Percentiles rank a stretch among this genome's conserved stretches.
phyloP scores from a whole-genome alignment of 148 eudicot genomes.

The Amaranthus palmeri region DNA sequence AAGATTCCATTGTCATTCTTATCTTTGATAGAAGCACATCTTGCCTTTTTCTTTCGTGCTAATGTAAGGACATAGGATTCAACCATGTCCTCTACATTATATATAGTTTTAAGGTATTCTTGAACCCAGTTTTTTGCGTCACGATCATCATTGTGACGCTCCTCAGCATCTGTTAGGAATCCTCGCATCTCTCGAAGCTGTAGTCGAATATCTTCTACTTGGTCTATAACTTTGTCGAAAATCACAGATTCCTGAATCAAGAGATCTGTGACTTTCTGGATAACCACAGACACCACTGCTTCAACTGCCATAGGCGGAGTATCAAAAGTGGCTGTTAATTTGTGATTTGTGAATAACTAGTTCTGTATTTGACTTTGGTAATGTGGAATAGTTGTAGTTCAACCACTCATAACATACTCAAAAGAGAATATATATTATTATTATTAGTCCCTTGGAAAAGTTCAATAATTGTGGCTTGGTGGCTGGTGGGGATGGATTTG shows the following conservation, averaged over 20 bases:
- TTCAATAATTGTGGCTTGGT: too few relatives aligned
- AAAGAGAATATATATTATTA: too few relatives aligned
- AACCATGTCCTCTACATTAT: slow-evolving; percentile 23
- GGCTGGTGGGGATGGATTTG: too few relatives aligned
- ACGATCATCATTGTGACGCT: not conserved
- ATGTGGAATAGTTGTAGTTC: too few relatives aligned
- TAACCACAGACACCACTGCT: slow-evolving; percentile 26
- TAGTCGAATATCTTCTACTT: slow-evolving; percentile 22
- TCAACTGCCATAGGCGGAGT: slow-evolving; percentile 21
- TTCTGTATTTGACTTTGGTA: too few relatives aligned
- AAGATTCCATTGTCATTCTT: not conserved
- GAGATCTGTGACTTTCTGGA: slow-evolving; percentile 25
- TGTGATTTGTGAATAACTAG: too few relatives aligned
- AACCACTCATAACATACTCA: too few relatives aligned
- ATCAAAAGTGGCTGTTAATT: too few relatives aligned
- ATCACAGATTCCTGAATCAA: slow-evolving; percentile 21
- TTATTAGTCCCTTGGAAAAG: too few relatives aligned
- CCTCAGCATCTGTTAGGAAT: slow-evolving; percentile 21
- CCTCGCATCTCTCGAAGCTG: slow-evolving; percentile 23
- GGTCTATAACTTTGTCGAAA: slow-evolving; percentile 19
- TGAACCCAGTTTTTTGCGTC: not conserved
- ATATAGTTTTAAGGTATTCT: slow-evolving; percentile 15
- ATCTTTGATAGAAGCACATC: slow-evolving; percentile 7
- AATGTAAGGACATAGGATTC: slow-evolving; percentile 27
- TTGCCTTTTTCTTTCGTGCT: slow-evolving; percentile 11